Evolutionary conservation across 176 grass and related monocot genomes (phyloP).

Genomic region (Aegilops bicornis): DNA sequence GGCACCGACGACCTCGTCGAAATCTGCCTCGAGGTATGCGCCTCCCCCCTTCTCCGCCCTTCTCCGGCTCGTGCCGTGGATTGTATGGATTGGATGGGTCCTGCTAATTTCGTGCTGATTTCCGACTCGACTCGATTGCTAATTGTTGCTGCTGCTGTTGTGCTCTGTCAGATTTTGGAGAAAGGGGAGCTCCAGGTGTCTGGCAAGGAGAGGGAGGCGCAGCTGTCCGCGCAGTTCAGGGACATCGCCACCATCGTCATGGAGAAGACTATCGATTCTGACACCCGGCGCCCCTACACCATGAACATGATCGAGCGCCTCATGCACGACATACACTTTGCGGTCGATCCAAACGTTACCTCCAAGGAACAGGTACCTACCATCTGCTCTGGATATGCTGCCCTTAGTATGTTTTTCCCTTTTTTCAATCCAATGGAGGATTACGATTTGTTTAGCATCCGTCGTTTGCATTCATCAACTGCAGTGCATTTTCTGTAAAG

Average conservation of each 20-base stretch:
- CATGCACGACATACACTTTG: constrained; percentile 92
- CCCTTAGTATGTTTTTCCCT: neutral
- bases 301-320: constrained; percentile 92
- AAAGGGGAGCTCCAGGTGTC: constrained; percentile 99
- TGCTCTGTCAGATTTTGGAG: constrained; percentile 58
- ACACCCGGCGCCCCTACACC: constrained; percentile 82
- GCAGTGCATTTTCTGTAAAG: neutral
- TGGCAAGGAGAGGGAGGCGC: constrained; percentile 91
- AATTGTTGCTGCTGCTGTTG: neutral
- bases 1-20: constrained; percentile 58
- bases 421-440: neutral
- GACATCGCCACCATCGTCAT: constrained; percentile 96
- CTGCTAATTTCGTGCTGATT: neutral
- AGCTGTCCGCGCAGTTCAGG: constrained; percentile 77
- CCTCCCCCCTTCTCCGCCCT: neutral
- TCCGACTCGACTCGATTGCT: neutral
- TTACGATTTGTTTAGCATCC: neutral
- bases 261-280: constrained; percentile 88
- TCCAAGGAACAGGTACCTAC: constrained; percentile 24
- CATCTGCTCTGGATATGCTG: neutral
- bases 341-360: constrained; percentile 15
- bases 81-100: neutral
- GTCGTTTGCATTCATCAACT: neutral
- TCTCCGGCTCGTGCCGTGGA: neutral
- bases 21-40: constrained; percentile 56